These are phyloP conservation scores for Rhizoclosmatium hyalinum DNA, from an alignment of 371 early-diverging fungal species.

Conservation along the genomic window DNA sequence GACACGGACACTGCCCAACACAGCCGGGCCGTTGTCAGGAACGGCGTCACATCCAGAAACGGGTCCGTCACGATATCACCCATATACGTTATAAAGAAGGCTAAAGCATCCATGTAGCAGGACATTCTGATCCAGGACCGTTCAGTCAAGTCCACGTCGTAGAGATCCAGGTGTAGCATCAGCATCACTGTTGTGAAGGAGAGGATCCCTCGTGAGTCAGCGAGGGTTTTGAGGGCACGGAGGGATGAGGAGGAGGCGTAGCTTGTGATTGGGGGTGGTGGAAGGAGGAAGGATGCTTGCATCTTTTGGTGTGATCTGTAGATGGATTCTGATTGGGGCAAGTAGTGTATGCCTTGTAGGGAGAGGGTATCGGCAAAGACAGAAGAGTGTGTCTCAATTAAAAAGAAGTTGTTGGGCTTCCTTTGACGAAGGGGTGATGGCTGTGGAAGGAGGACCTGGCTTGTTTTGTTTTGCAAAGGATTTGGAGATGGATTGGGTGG, in stretches of 20 bases:
- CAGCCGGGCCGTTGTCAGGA: too few species aligned
- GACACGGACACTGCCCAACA: too few species aligned
- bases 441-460: too few species aligned
- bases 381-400: too few species aligned
- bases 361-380: too few species aligned
- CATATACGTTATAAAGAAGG: constrained; percentile 13
- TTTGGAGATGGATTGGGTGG: not conserved
- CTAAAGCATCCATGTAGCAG: not conserved
- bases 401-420: too few species aligned
- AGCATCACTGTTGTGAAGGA: constrained; percentile 13
- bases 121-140: constrained; percentile 4
- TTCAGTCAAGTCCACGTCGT: not conserved
- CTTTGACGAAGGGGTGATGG: too few species aligned
- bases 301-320: too few species aligned
- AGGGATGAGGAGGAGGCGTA: not conserved
- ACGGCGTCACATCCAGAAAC: not conserved
- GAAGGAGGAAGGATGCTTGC: not conserved
- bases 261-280: not conserved
- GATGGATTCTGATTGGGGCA: too few species aligned
- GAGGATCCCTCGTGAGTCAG: not conserved
- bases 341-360: too few species aligned
- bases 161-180: constrained; percentile 8
- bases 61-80: constrained; percentile 8
- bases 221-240: too few species aligned
- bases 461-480: not conserved